Conservation (phyloP, 495 filamentous ascomycete genomes). For the Hyaloscypha hepaticicola region DNA sequence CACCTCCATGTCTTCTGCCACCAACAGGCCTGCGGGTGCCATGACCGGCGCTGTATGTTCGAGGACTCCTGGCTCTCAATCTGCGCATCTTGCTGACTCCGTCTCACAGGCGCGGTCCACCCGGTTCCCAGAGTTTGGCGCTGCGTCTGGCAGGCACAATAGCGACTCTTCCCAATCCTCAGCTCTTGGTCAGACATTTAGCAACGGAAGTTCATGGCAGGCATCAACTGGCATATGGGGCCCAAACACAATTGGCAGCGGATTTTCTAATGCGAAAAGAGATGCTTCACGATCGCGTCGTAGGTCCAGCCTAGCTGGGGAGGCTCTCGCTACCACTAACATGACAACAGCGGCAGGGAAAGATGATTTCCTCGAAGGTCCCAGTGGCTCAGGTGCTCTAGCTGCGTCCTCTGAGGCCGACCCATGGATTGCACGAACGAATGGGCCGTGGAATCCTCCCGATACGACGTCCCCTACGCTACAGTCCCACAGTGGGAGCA, state of each 20-base stretch:
- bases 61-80: neutral
- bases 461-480: slow-evolving; percentile 46
- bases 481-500: slow-evolving; percentile 46
- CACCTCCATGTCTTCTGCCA: slow-evolving; percentile 29
- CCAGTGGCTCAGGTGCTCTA: slow-evolving; percentile 65
- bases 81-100: slow-evolving; percentile 18
- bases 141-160: slow-evolving; percentile 32
- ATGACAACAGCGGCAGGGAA: slow-evolving; percentile 13
- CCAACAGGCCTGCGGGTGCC: slow-evolving; percentile 25
- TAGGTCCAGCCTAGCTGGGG: slow-evolving; percentile 29
- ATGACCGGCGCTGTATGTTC: slow-evolving; percentile 29
- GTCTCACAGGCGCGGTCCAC: slow-evolving; percentile 36
- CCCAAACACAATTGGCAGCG: slow-evolving; percentile 47
- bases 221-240: slow-evolving; percentile 60
- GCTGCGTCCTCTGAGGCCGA: slow-evolving; percentile 65
- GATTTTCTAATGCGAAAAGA: slow-evolving; percentile 42
- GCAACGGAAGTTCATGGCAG: slow-evolving; percentile 50
- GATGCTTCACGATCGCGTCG: slow-evolving; percentile 46
- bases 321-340: slow-evolving; percentile 19
- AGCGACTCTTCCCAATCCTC: slow-evolving; percentile 37
- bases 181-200: slow-evolving; percentile 45
- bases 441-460: slow-evolving; percentile 54
- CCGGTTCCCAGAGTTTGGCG: slow-evolving; percentile 37
- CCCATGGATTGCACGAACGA: slow-evolving; percentile 47
- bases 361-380: slow-evolving; percentile 30